Evolutionary conservation across 768 basidiomycete species (phyloP), one percentile per base, ranked within the genome.

Genomic region (Tulasnella sp.): DNA sequence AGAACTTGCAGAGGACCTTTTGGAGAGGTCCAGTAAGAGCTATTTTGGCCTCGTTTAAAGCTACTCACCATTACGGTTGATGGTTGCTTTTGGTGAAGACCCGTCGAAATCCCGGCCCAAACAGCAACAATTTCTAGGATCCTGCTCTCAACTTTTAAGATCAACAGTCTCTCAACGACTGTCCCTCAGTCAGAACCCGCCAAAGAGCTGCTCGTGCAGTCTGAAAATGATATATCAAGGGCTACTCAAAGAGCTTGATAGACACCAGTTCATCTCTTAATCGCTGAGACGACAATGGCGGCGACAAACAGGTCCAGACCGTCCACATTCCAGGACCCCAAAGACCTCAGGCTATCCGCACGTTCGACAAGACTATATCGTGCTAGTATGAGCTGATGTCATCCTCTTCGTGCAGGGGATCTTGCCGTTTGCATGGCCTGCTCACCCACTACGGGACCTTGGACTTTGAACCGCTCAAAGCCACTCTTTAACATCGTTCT

Each of bases 401-500:
- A 28, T 22, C 28, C 24, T 76, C 18, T 8, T 42, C 31, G 14
- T 28, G 50, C 50, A 82, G 81, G 3, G 81, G 81, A 16, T 81
- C 76, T 73, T 74, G 81, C 34, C 72, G 64, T 9, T 14, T 82
- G 31, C 80, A 76, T 46, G 40, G 79, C 24, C 58, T 48, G 18
- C 40, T 82, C 28, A 24, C 5, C 18, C 79, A 74, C 42, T 76
- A 81, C 37, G 48, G 46, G 31, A 14, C 74, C 16, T 42, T 81
- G 73, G 80, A 82, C 46, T 9, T 54, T 28, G 73, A 81, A 40
- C 69, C 72, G 12, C 58, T 82, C 28, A 12, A 54, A 34, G 72
- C 72, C 24, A 31, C 76, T 2, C 87, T 96, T 78, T 84, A 86
- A 12, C 88, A 90, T 34, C 92, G 94, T 82, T 86, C 89, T 75